Conservation (phyloP, 352 stramenopile species). For the Phytophthora podocarpi region DNA sequence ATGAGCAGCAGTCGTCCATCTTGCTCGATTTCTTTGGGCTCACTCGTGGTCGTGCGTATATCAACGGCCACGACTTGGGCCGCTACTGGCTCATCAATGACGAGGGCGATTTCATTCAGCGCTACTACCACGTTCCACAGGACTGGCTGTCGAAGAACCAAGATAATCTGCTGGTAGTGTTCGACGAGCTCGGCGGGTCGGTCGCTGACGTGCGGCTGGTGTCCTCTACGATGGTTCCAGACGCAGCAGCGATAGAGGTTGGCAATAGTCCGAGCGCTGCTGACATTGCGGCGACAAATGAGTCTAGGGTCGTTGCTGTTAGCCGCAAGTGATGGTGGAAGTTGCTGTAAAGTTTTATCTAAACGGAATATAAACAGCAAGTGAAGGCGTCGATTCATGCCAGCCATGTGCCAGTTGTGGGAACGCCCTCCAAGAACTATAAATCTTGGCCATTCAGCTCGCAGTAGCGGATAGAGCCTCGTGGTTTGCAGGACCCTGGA, state of each 20-base stretch:
- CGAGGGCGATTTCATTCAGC: slow-evolving; percentile 60
- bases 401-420: too few relatives aligned
- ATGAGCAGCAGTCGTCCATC: slow-evolving; percentile 47
- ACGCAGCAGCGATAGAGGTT: slow-evolving; percentile 12
- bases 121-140: slow-evolving; percentile 65
- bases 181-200: slow-evolving; percentile 65
- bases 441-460: too few relatives aligned
- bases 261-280: not conserved
- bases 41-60: slow-evolving; percentile 59
- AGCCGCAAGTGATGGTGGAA: slow-evolving; percentile 14
- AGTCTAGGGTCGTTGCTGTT: slow-evolving; percentile 7
- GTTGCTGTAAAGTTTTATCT: slow-evolving; percentile 5
- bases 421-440: too few relatives aligned
- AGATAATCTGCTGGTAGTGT: slow-evolving; percentile 60
- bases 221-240: slow-evolving; percentile 52
- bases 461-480: too few relatives aligned
- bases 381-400: too few relatives aligned
- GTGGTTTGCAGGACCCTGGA: too few relatives aligned
- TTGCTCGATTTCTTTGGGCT: slow-evolving; percentile 63
- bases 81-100: slow-evolving; percentile 71
- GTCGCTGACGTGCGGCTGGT: slow-evolving; percentile 53
- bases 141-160: slow-evolving; percentile 55
- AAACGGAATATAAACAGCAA: slow-evolving; percentile 22
- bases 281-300: not conserved
- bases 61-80: slow-evolving; percentile 73